Percentiles rank a stretch among this genome's conserved stretches.
These are phyloP conservation scores for Paecilomyces fulvus DNA, from an alignment of 2,329 filamentous ascomycete genomes.

Conservation along the genomic window DNA sequence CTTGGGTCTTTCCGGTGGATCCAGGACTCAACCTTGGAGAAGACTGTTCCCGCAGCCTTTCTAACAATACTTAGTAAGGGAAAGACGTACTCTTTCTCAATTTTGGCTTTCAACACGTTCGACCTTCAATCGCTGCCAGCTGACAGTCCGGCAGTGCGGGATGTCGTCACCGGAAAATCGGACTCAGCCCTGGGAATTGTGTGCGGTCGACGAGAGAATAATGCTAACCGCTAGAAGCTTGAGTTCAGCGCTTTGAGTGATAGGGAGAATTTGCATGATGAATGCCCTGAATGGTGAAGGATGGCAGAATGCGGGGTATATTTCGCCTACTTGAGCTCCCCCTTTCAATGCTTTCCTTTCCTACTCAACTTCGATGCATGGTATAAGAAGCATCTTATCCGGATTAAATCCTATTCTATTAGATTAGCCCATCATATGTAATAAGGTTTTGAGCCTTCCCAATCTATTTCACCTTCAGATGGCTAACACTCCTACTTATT, in stretches of 20 bases:
- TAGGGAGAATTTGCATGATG: neutral
- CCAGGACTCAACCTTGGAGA: neutral
- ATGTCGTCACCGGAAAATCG: neutral
- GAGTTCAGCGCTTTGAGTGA: too few species aligned
- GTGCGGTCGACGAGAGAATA: neutral
- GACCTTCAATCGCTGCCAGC: neutral
- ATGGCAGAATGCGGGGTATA: neutral
- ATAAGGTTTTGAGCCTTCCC: too few species aligned
- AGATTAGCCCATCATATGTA: too few species aligned
- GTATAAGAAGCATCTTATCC: neutral
- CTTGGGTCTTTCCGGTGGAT: neutral
- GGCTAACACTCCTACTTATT: too few species aligned
- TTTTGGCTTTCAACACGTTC: neutral
- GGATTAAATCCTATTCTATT: too few species aligned
- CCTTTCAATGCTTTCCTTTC: neutral
- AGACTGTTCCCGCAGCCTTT: neutral
- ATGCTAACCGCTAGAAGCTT: too few species aligned
- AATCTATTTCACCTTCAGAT: too few species aligned
- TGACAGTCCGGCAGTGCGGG: neutral
- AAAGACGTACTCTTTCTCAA: neutral
- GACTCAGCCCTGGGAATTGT: too few species aligned
- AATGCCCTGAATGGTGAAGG: neutral
- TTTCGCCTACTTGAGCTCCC: neutral
- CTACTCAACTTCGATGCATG: neutral
- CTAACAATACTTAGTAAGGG: neutral